Percentiles rank a stretch among this genome's conserved stretches.
Evolutionary conservation across 805 yeast genomes (phyloP).

Genomic region (Hanseniaspora vineae): DNA sequence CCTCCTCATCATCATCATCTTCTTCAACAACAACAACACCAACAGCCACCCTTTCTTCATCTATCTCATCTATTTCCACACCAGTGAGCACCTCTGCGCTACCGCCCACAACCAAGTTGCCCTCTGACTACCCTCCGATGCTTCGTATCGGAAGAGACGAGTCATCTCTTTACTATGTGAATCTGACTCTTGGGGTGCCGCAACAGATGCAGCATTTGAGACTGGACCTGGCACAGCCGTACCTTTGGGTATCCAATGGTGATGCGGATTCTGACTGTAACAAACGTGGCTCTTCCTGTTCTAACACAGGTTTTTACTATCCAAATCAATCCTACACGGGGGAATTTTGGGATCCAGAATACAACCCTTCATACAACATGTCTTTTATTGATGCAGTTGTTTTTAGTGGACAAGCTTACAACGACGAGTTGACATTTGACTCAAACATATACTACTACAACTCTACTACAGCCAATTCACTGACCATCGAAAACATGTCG

Average conservation of each 20-base stretch:
- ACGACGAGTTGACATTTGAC: conserved; percentile 13
- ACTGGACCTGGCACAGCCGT: conserved; percentile 28
- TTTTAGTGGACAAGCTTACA: conserved; percentile 14
- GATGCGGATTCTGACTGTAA: conserved; percentile 2
- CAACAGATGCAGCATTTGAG: conserved; percentile 19
- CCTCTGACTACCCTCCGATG: neutral
- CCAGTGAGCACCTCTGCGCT: neutral
- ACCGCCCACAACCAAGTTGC: neutral
- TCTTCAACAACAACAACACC: neutral
- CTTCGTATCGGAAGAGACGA: conserved; percentile 13
- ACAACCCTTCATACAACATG: conserved; percentile 7
- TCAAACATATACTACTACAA: conserved; percentile 1
- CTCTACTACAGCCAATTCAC: neutral
- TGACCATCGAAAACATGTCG: conserved; percentile 8
- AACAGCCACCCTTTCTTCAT: too few relatives aligned
- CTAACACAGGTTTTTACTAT: conserved; percentile 3
- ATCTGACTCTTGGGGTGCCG: conserved; percentile 23
- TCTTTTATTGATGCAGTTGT: conserved; percentile 15
- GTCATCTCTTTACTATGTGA: conserved; percentile 19
- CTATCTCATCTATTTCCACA: neutral
- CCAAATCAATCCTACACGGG: conserved; percentile 12
- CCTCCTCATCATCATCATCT: neutral
- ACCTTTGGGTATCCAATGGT: conserved; percentile 23
- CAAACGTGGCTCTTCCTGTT: neutral
- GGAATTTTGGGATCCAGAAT: neutral